Evolutionary conservation across 2,329 filamentous ascomycete species (phyloP), one percentile per base, ranked within the genome.

Genomic region (Pyricularia sp.): DNA sequence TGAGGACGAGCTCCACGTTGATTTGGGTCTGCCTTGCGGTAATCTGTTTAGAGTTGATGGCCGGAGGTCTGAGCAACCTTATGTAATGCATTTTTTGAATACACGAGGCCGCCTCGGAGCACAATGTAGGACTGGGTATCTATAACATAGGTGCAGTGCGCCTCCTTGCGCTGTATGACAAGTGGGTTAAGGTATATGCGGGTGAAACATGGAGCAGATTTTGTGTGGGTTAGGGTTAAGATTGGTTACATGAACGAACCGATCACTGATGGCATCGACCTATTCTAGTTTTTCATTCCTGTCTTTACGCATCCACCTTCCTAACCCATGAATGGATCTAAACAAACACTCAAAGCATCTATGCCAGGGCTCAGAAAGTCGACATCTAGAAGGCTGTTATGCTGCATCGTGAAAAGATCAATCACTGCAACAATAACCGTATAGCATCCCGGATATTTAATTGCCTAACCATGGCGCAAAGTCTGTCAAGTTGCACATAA

Each of bases 81-180:
- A 85, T 78, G 74, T 85, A 86, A 68, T 85, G 82, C 83, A 85
- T 86, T 22, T 86, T 22, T 10, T 22, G 28, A 24, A n/a, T 24
- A 40, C 33, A 30, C 8, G 40, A 49, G 1, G 19, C 40, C n/a
- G 40, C n/a, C 40, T 4, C 35, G 35, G 22, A 26, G 10, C 55
- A 13, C 24, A 28, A 4, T 9, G 24, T 12, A 28, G 55, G 26
- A 28, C 13, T 26, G 8, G 24, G n/a, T 55, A 22, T 53, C 44
- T 55, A 55, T 7, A 55, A 12, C 53, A 55, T 26, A 24, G 44
- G n/a, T 33, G 31, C 31, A 33, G 31, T 33, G 31, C 10, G 10
- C 10, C 4, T 9, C 12, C 2, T 40, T 35, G 12, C 33, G 12
- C 33, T 6, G 6, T 8, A 35, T 35, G 33, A 35, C 40, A 6